A percentile compares a stretch with the other conserved stretches of the same genome.
phyloP scores from a whole-genome alignment of 345 rosid species.

The Iberis pinnata region DNA sequence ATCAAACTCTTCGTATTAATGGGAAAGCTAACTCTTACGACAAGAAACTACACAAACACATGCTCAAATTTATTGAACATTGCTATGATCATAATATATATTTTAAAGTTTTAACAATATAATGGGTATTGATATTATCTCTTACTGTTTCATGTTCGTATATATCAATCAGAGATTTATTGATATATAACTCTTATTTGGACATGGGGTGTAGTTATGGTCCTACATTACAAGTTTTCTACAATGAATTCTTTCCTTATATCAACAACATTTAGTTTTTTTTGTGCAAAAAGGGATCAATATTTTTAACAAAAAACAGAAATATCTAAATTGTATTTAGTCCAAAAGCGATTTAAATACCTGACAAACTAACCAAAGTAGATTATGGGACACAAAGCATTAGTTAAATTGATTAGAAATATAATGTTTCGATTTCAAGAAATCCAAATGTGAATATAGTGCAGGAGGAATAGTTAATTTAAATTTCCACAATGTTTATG shows the following conservation, averaged over 20 bases:
- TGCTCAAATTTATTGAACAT: constrained; percentile 24
- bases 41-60: constrained; percentile 29
- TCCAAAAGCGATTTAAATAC: neutral
- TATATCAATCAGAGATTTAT: too few relatives aligned
- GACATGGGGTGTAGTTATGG: constrained; percentile 8
- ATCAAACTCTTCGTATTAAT: constrained; percentile 22
- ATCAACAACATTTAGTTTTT: neutral
- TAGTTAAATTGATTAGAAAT: neutral
- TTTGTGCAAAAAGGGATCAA: constrained; percentile 2
- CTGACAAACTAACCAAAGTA: neutral
- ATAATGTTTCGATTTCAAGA: too few relatives aligned
- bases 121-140: too few relatives aligned
- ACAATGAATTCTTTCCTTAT: neutral
- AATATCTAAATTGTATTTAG: too few relatives aligned
- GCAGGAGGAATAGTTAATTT: neutral
- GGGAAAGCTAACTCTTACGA: constrained; percentile 24
- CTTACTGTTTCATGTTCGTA: too few relatives aligned
- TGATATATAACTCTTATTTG: constrained; percentile 6
- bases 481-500: neutral
- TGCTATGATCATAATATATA: constrained; percentile 12
- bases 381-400: neutral
- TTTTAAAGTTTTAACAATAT: too few relatives aligned
- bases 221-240: neutral
- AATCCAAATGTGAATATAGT: neutral
- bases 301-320: too few relatives aligned